Evolutionary conservation across 805 yeast species (phyloP).

Genomic region (Wickerhamomyces ciferrii): DNA sequence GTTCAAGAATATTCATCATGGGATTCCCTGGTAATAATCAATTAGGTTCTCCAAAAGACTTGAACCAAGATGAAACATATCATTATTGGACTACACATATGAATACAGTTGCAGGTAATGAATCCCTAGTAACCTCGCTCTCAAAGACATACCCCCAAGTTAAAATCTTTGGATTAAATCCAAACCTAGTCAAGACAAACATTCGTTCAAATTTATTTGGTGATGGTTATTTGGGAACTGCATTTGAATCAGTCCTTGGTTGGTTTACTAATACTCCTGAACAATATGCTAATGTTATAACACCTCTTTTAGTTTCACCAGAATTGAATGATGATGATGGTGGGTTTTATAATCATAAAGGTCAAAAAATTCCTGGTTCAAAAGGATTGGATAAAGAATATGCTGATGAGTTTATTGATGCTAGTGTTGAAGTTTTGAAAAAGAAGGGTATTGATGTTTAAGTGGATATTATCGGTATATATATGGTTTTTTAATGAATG

Average conservation of each 20-base stretch:
- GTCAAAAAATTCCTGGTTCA: constrained; percentile 20
- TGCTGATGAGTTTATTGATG: constrained; percentile 21
- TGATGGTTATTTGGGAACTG: constrained; percentile 17
- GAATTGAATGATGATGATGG: constrained; percentile 27
- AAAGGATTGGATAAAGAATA: constrained; percentile 24
- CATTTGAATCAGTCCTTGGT: constrained; percentile 25
- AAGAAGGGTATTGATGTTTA: constrained; percentile 9
- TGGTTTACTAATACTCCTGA: constrained; percentile 28
- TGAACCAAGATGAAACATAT: constrained; percentile 28
- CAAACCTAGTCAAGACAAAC: constrained; percentile 31
- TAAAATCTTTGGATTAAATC: constrained; percentile 33
- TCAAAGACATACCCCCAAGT: constrained; percentile 15
- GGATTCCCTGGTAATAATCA: constrained; percentile 33
- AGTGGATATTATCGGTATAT: background rate
- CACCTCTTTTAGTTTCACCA: constrained; percentile 26
- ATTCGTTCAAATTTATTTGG: constrained; percentile 31
- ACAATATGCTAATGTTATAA: constrained; percentile 27
- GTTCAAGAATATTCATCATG: constrained; percentile 32
- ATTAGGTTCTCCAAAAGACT: constrained; percentile 28
- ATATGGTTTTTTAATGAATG: background rate
- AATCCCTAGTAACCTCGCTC: constrained; percentile 26
- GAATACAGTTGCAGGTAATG: constrained; percentile 40
- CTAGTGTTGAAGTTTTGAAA: constrained; percentile 20
- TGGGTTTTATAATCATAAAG: constrained; percentile 25
- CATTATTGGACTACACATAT: constrained; percentile 25